Evolutionary conservation across 257 asterid genomes (phyloP).

Genomic region (Coffea eugenioides): DNA sequence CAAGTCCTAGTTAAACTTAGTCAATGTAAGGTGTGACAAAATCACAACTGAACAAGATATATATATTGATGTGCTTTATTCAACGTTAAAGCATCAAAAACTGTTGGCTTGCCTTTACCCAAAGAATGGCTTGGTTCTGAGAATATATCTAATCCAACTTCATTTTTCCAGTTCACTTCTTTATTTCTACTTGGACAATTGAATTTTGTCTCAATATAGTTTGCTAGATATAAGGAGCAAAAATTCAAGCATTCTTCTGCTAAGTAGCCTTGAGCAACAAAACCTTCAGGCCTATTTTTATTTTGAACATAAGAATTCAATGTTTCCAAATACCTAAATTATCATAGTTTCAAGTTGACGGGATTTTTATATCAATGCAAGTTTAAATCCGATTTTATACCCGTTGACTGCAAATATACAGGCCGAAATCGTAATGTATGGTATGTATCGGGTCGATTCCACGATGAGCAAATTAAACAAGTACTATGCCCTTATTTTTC

Average conservation of each 20-base stretch:
- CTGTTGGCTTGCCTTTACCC: not conserved
- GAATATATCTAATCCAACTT: not conserved
- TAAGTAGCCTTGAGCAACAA: not conserved
- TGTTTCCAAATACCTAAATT: too few species aligned
- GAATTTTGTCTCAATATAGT: not conserved
- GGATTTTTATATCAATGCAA: too few species aligned
- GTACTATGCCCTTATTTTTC: too few species aligned
- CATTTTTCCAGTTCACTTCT: not conserved
- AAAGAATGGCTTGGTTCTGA: not conserved
- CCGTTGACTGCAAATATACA: too few species aligned
- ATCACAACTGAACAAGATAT: constrained; percentile 8
- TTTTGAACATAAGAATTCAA: too few species aligned
- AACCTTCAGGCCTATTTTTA: too few species aligned
- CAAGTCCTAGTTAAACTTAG: not conserved
- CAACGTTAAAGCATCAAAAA: not conserved
- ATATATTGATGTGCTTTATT: constrained; percentile 2
- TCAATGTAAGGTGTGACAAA: not conserved
- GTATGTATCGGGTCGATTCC: too few species aligned
- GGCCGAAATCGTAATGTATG: too few species aligned
- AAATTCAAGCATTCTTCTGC: not conserved
- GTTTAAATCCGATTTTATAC: too few species aligned
- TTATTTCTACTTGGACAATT: not conserved
- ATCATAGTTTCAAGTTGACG: too few species aligned
- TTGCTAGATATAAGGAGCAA: not conserved
- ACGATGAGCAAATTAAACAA: too few species aligned